A percentile compares a stretch with the other conserved stretches of the same genome.
Conservation (phyloP, 2,329 filamentous ascomycete species). For the Pyrenochaeta sp. region DNA sequence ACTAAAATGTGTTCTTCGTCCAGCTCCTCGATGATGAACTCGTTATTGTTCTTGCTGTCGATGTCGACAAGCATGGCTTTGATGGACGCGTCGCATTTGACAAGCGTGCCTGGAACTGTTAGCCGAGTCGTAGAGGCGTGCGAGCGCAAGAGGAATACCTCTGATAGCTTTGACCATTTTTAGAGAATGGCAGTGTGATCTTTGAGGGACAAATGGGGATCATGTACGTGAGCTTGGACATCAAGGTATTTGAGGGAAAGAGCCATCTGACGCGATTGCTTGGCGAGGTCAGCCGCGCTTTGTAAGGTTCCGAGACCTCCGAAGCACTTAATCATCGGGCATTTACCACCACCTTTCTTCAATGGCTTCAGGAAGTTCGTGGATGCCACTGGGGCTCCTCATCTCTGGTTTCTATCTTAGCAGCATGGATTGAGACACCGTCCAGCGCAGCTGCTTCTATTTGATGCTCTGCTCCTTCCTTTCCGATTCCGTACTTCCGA, state of each 20-base stretch:
- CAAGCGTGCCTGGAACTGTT: constrained; percentile 67
- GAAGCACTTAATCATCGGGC: not conserved
- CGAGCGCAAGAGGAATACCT: constrained; percentile 50
- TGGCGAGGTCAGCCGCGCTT: constrained; percentile 16
- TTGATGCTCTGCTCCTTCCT: not conserved
- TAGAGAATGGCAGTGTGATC: constrained; percentile 22
- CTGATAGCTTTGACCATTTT: constrained; percentile 66
- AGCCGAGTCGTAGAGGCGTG: constrained; percentile 6
- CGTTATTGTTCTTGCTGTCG: constrained; percentile 70
- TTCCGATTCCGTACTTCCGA: constrained; percentile 1
- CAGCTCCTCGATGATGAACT: constrained; percentile 81
- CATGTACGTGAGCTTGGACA: constrained; percentile 24
- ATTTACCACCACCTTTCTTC: not conserved
- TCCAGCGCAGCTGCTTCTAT: not conserved
- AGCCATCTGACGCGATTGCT: constrained; percentile 20
- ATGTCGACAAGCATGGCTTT: constrained; percentile 85
- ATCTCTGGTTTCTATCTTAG: not conserved
- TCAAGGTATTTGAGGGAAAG: constrained; percentile 31
- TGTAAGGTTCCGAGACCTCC: constrained; percentile 11
- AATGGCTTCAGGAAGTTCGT: not conserved
- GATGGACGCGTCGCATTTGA: constrained; percentile 86
- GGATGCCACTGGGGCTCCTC: not conserved
- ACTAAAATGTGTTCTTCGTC: constrained; percentile 80
- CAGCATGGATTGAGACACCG: not conserved
- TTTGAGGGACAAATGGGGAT: constrained; percentile 7